These are phyloP conservation scores for Colletotrichum kahawae DNA, from an alignment of 2,329 filamentous ascomycete species.

Conservation along the genomic window DNA sequence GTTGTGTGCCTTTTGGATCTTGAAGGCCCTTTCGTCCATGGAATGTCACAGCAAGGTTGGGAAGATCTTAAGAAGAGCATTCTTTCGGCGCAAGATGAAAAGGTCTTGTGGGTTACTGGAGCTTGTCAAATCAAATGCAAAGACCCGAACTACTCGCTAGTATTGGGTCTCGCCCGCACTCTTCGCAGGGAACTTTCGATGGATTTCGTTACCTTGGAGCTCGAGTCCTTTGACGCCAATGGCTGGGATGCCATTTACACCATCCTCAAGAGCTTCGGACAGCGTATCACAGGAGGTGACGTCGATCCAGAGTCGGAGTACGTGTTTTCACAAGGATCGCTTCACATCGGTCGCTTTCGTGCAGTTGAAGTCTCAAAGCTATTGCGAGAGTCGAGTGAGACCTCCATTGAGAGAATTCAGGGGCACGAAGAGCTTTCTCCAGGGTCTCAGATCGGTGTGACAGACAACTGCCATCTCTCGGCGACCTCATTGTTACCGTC, in stretches of 20 bases:
- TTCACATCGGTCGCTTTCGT: conserved; percentile 28
- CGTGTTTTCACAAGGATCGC: conserved; percentile 28
- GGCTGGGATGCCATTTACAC: background rate
- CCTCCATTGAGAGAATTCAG: background rate
- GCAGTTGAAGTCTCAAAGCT: background rate
- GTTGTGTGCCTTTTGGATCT: conserved; percentile 4
- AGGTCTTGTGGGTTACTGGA: conserved; percentile 36
- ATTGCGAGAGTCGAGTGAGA: background rate
- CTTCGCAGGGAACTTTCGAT: conserved; percentile 32
- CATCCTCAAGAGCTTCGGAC: background rate
- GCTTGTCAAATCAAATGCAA: conserved; percentile 28
- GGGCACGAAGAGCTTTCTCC: background rate
- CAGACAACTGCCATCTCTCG: background rate
- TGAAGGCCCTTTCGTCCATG: conserved; percentile 1
- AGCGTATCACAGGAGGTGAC: background rate
- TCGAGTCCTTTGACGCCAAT: conserved; percentile 23
- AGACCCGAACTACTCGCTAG: conserved; percentile 30
- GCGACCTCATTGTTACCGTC: background rate
- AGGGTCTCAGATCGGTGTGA: background rate
- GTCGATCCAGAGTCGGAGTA: conserved; percentile 35
- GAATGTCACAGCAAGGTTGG: background rate
- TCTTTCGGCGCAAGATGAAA: conserved; percentile 5
- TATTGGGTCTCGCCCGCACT: conserved; percentile 32
- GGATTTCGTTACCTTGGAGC: conserved; percentile 34
- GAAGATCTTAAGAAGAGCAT: background rate